Base-by-base conservation (phyloP, 192 early-diverging fungal genomes). In the Piromyces finnis region DNA sequence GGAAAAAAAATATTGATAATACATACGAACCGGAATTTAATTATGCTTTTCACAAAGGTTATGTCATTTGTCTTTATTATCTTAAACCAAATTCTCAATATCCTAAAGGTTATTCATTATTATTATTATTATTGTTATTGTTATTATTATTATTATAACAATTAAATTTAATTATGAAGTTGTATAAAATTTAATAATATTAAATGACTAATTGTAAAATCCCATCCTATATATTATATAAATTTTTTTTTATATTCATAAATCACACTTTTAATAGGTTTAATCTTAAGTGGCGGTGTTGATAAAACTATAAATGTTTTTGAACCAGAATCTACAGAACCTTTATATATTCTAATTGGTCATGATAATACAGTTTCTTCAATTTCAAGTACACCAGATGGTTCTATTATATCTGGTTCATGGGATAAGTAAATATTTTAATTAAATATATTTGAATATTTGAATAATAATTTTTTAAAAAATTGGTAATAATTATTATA, bases 301-400 rank as follows among this genome's bases (percentile, higher is more conserved):
- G 97, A 98, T 83, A 95, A 94, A 81, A 79, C 88, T 26, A 94
- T 98, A 32, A 88, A 94, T 79, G 89, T 95, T 11, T 96, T 91
- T 86, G 93, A 96, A 77, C 90, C 91, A 7, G 79, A 82, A 88
- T 77, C 84, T 15, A 77, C 0, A 15, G 83, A 89, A 27, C 92
- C 95, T 7, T 36, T 94, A 0, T 89, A 84, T 77, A 89, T 87
- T 26, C 86, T 99, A 37, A 82, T 87, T 4, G 96, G 96, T 3
- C 98, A 99, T 82, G 86, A 88, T 0, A 94, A 94, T 29, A 97
- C 94, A 81, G 92, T 99, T 12, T 96, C 95, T 82, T 87, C 92
- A 0, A 85, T 99, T 28, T 89, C 86, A 13, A 87, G 89, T 3
- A 87, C 91, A 1, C 86, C 88, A 29, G 86, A 88, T 29, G 92